Evolutionary conservation across 2,329 filamentous ascomycete species (phyloP), one percentile per base, ranked within the genome.

Genomic region (Sclerotinia nivalis): DNA sequence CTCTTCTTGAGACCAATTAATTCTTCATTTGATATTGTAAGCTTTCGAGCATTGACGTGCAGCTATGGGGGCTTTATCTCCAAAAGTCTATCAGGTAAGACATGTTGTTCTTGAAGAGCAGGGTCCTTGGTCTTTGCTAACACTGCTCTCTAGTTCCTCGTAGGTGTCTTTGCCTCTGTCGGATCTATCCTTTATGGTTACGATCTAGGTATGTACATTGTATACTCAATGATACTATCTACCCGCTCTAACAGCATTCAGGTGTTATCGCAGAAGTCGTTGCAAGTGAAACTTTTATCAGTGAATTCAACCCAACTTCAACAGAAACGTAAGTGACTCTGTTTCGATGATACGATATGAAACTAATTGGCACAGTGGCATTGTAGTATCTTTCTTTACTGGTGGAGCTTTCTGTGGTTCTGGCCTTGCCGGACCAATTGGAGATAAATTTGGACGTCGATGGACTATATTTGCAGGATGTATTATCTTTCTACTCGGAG

Each of bases 331-430:
- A 73, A 67, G 75, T 52, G 50, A 25, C 7, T 20, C 4, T 45
- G 37, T 12, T 31, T 12, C 8, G 3, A 34, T 25, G 28, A 25
- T 34, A 28, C 18, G 25, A 68, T 22, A 43, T 28, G 18, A 28
- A 55, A 43, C 25, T 65, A 25, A 64, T n/a, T 55, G 20, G 60
- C n/a, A 34, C n/a, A 89, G 85, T 50, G 91, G 90, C 67, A 86
- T 90, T 4, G 89, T 93, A 0, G 91, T 94, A 1, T 91, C 90
- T 1, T 84, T 93, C 71, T 94, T 95, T 79, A 95, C 92, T 0
- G 90, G 85, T 2, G 88, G 91, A 58, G 50, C 79, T 2, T 80
- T 80, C 55, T 81, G 80, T 54, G 85, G 85, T n/a, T 91, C 91
- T 31, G 93, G 93, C 50, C 64, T 77, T 22, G 76, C 77, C 59